Evolutionary conservation across 148 eudicot genomes (phyloP), one percentile per base, ranked within the genome.

Genomic region (Drosera capensis): DNA sequence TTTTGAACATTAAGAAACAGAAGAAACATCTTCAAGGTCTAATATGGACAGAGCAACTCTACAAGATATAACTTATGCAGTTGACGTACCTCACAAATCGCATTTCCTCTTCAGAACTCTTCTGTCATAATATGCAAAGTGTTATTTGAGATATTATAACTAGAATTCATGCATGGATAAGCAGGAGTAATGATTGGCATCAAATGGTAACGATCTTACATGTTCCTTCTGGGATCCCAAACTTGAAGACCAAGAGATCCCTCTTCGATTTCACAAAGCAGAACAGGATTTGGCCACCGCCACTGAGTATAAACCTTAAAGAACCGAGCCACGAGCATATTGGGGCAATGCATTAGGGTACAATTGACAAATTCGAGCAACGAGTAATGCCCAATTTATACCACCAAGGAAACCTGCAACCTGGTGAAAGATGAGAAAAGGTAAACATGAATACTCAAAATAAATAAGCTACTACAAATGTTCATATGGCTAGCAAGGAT

Each of bases 161-260:
- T 82, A 51, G 94, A 82, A 28, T 82, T 82, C 94, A 82, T 82
- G 60, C 66, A 63, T 3, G 94, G 94, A 72, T 78, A 82, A 8
- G 94, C 94, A 39, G 94, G 94, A 52, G 94, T 82, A 39, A 82
- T 82, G 14, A 82, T 82, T 14, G 94, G 94, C 94, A 82, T 82
- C 60, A 75, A 56, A 50, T 82, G 82, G 22, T 40, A 60, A 54
- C 74, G 66, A 57, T 78, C 86, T 59, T 57, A 67, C 13, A 54
- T 63, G 60, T 72, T 65, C 66, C 52, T 75, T 55, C 94, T 64
- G 13, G 86, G 80, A 67, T 82, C 86, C 86, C 94, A 78, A 53
- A 82, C 78, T 40, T 58, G 74, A 46, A 78, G 63, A 36, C 94
- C 94, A 59, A 74, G 74, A 46, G 74, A 53, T 17, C 71, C 69